These are phyloP conservation scores for Aspergillus egyptiacus DNA, from an alignment of 495 filamentous ascomycete genomes.

Conservation along the genomic window DNA sequence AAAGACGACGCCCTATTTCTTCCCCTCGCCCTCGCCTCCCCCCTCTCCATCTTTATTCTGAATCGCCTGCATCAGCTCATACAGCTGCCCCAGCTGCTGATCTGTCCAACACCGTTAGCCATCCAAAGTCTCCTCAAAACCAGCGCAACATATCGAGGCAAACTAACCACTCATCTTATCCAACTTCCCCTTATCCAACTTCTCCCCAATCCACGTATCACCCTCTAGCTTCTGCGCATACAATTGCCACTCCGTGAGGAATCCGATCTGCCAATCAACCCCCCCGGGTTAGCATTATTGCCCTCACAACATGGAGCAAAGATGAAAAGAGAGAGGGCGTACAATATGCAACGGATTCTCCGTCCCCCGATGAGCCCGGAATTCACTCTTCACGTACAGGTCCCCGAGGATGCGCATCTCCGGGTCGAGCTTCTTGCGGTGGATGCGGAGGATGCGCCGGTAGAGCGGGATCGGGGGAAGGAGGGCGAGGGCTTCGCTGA, in stretches of 20 bases:
- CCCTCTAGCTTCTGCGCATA: slow-evolving; percentile 91
- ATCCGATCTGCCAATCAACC: slow-evolving; percentile 66
- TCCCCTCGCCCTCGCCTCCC: slow-evolving; percentile 18
- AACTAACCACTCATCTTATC: slow-evolving; percentile 91
- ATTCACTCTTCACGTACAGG: slow-evolving; percentile 86
- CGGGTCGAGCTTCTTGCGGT: slow-evolving; percentile 66
- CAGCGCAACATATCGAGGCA: slow-evolving; percentile 7
- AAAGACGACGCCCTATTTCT: slow-evolving; percentile 17
- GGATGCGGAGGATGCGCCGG: slow-evolving; percentile 75
- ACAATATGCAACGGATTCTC: slow-evolving; percentile 94
- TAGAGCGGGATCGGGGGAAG: slow-evolving; percentile 90
- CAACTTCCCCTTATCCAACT: slow-evolving; percentile 68
- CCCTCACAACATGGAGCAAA: background rate
- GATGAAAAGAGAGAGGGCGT: slow-evolving; percentile 10
- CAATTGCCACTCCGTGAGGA: slow-evolving; percentile 91
- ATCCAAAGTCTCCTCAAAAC: background rate
- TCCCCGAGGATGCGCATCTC: slow-evolving; percentile 82
- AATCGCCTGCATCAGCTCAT: slow-evolving; percentile 88
- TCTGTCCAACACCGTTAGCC: slow-evolving; percentile 46
- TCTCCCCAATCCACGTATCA: slow-evolving; percentile 71
- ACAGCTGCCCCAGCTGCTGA: slow-evolving; percentile 86
- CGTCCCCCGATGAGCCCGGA: slow-evolving; percentile 68
- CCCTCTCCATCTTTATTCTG: slow-evolving; percentile 42
- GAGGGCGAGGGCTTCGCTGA: slow-evolving; percentile 63
- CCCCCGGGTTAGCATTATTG: background rate